Evolutionary conservation across 345 rosid genomes (phyloP).

Genomic region (Eucalyptus rudis): DNA sequence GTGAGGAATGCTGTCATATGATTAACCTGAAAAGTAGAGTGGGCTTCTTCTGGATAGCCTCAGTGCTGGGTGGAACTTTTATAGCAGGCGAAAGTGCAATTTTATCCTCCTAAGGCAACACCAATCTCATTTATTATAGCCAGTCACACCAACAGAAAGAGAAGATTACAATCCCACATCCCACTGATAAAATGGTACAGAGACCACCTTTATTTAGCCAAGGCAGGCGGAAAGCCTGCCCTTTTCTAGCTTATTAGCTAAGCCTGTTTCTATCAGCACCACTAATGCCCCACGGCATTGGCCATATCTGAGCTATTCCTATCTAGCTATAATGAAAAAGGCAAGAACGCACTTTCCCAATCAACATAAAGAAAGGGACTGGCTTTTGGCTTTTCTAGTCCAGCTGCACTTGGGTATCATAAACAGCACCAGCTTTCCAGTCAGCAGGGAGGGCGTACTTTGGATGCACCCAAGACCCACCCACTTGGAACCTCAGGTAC

Average conservation of each 20-base stretch:
- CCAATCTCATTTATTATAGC: not conserved
- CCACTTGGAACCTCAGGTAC: constrained; percentile 38
- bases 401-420: constrained; percentile 44
- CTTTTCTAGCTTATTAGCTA: not conserved
- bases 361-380: not conserved
- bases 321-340: not conserved
- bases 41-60: not conserved
- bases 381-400: not conserved
- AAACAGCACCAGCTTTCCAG: constrained; percentile 59
- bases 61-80: not conserved
- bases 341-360: not conserved
- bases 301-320: not conserved
- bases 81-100: not conserved
- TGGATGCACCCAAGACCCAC: constrained; percentile 51
- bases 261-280: not conserved
- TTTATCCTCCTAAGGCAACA: not conserved
- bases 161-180: not conserved
- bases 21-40: not conserved
- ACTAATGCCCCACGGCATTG: not conserved
- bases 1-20: not conserved
- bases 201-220: not conserved
- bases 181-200: not conserved
- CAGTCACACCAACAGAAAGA: not conserved
- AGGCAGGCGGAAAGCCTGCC: not conserved
- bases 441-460: constrained; percentile 33